Evolutionary conservation across 768 basidiomycete species (phyloP), one percentile per base, ranked within the genome.

Genomic region (Xerocomellus amylosporus): DNA sequence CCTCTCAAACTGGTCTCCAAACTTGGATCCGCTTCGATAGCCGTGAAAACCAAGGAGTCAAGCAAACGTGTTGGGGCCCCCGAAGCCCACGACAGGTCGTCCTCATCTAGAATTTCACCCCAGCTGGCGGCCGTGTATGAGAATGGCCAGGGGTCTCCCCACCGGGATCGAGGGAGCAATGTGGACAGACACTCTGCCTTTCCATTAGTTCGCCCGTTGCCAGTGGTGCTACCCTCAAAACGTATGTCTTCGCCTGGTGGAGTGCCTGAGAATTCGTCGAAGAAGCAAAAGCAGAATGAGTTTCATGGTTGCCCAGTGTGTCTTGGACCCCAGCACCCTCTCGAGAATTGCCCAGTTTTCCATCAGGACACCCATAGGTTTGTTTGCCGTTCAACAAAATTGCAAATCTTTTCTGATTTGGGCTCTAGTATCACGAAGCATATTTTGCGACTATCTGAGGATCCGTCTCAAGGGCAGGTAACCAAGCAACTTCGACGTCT

Each of bases 321-420:
- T 40, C 59, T 58, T 28, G 56, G 69, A 4, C 71, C 77, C 38
- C 65, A 70, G 38, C 85, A 86, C 65, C 55, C 74, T 20, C 57
- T 81, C 10, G 76, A 80, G 63, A 74, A 78, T 26, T 91, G 89
- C 62, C 80, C 85, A 15, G 62, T 81, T 22, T 76, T 86, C 3
- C 56, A 55, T 7, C 73, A 74, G 49, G 88, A 86, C 2, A 72
- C 81, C 1, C 69, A 73, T 51, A 85, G 81, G 87, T 87, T 58
- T 42, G 62, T 51, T n/a, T 36, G 49, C 54, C 38, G 28, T 38
- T 28, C 17, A 49, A 34, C 45, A 14, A 34, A 20, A 30, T 20
- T 38, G 12, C 3, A 19, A 20, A 20, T 13, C 12, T 24, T 44
- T 31, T 49, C 55, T 64, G 60, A 55, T 56, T 24, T 40, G 52